Base-by-base conservation (phyloP, 495 filamentous ascomycete genomes). In the Geoglossum glabrum region DNA sequence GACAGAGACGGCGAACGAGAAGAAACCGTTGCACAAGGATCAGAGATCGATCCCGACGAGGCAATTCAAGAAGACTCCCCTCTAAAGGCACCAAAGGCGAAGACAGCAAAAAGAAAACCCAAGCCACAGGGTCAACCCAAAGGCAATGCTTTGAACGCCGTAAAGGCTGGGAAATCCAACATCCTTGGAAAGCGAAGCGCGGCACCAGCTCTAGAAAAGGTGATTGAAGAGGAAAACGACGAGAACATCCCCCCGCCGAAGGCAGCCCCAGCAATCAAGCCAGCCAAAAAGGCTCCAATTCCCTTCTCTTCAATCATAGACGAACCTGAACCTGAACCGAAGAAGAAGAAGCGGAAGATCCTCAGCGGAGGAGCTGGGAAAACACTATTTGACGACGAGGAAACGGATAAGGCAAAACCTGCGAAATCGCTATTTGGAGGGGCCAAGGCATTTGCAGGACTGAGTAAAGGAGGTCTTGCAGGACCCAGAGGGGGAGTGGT, bases 371-470 rank as follows among this genome's bases (percentile, higher is more conserved):
- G 73, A 40, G 69, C 74, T 7, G 77, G 78, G 40, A 84, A 79
- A 66, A 85, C 76, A 28, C 61, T 92, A 19, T 85, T 92, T 63
- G 85, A 89, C 50, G 87, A 84, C 0, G 87, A 87, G 13, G 86
- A 86, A 2, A 80, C 72, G 0, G 77, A 81, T 57, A 63, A 66
- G 11, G 59, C 62, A 23, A 71, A 67, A 36, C 68, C 52, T 64
- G 19, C 7, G 49, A 52, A 63, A 61, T 72, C 64, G 5, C 27
- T 67, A 17, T 63, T 70, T 57, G 63, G 61, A 8, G 66, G 57
- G 6, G 46, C 51, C 31, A 60, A 56, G 64, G 60, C 61, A 54
- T 59, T 59, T 66, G 61, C 62, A 38, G 30, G 60, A 17, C 17
- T 60, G 57, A 63, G 62, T 36, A 65, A 61, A 61, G 65, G 60